Percentiles rank a stretch among this genome's conserved stretches.
Conservation (phyloP, 2,329 filamentous ascomycete species). For the Macroventuria anomochaeta region DNA sequence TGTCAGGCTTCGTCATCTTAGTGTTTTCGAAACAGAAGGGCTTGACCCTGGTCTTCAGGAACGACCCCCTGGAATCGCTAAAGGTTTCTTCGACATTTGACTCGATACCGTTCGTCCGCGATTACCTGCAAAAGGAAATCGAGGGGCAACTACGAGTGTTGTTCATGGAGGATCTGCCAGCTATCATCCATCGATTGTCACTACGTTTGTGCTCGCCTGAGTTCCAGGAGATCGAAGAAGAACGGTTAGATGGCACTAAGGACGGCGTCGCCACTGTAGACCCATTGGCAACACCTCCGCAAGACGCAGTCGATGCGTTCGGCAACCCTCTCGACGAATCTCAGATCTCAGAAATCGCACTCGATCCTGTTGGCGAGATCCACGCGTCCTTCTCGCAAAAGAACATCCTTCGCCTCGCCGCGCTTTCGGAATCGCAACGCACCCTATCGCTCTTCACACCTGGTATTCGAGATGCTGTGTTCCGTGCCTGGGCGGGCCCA, state of each 20-base stretch:
- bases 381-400: conserved; percentile 95
- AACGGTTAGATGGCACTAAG: conserved; percentile 56
- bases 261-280: conserved; percentile 69
- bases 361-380: conserved; percentile 80
- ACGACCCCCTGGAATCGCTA: conserved; percentile 95
- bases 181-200: conserved; percentile 93
- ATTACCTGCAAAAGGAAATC: conserved; percentile 95
- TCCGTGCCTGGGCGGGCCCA: conserved; percentile 87
- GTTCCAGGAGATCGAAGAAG: conserved; percentile 71
- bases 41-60: conserved; percentile 93
- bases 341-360: conserved; percentile 75
- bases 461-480: conserved; percentile 86
- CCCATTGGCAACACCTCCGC: conserved; percentile 79
- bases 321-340: conserved; percentile 78
- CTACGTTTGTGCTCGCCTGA: conserved; percentile 90
- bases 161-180: conserved; percentile 97
- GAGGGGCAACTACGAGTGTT: conserved; percentile 89
- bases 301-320: conserved; percentile 81
- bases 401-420: conserved; percentile 82
- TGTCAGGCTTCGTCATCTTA: conserved; percentile 95
- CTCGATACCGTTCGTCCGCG: conserved; percentile 96
- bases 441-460: conserved; percentile 92
- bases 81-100: conserved; percentile 99
- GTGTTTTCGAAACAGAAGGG: conserved; percentile 98
- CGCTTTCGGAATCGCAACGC: conserved; percentile 84